These are phyloP conservation scores for Prunella vulgaris DNA, from an alignment of 257 asterid genomes.

Conservation along the genomic window DNA sequence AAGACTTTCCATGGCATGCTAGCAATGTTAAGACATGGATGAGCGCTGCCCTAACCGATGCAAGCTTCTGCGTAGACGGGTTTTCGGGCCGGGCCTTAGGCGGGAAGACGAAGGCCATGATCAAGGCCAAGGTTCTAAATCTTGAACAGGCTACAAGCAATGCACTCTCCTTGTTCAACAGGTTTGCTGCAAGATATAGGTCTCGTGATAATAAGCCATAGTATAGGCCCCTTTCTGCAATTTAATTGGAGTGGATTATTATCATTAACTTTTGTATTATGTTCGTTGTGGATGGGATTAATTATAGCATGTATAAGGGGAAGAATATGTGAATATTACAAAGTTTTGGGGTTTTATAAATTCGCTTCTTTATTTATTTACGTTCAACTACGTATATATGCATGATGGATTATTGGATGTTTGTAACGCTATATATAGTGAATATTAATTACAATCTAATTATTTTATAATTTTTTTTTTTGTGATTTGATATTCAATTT, in stretches of 20 bases:
- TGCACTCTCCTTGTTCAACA: constrained; percentile 49
- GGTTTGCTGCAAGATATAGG: constrained; percentile 44
- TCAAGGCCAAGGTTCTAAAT: constrained; percentile 51
- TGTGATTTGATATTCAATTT: too few species aligned
- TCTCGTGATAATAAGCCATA: constrained; percentile 18
- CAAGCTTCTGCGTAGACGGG: constrained; percentile 47
- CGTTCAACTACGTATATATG: too few species aligned
- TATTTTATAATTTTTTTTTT: too few species aligned
- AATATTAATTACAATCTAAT: not conserved
- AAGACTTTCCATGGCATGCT: constrained; percentile 49
- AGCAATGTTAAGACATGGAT: constrained; percentile 57
- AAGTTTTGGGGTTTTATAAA: constrained; percentile 9
- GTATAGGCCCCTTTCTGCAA: constrained; percentile 5
- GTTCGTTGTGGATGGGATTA: not conserved
- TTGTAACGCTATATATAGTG: not conserved
- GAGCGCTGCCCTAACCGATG: constrained; percentile 53
- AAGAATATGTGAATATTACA: constrained; percentile 11
- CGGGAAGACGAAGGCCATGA: constrained; percentile 38
- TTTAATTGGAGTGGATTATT: not conserved
- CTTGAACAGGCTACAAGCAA: constrained; percentile 53
- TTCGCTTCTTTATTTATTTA: not conserved
- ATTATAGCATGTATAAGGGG: not conserved
- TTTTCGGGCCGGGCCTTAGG: constrained; percentile 43
- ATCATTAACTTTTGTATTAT: not conserved
- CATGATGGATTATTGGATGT: not conserved